A percentile compares a stretch with the other conserved stretches of the same genome.
Conservation (phyloP, 257 asterid species). For the Solanum microdontum region DNA sequence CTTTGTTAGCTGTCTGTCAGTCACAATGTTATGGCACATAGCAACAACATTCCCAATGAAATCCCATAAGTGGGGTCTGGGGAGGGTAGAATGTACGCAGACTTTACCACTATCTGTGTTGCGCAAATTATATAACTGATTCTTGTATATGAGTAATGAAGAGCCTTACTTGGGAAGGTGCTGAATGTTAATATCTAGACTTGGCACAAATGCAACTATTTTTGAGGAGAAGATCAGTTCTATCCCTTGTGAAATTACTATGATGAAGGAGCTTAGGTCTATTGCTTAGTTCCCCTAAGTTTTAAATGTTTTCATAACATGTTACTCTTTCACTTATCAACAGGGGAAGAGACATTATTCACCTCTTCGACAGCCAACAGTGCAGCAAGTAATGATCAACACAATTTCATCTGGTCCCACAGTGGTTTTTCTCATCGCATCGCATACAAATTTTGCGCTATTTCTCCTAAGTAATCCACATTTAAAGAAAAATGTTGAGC, state of each 20-base stretch:
- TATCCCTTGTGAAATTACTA: background rate
- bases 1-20: background rate
- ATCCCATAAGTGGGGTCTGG: background rate
- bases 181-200: background rate
- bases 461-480: conserved; percentile 67
- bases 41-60: background rate
- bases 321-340: background rate
- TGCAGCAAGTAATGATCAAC: conserved; percentile 63
- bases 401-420: conserved; percentile 64
- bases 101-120: background rate
- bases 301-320: background rate
- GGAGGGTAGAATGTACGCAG: background rate
- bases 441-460: conserved; percentile 50
- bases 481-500: conserved; percentile 57
- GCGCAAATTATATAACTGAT: background rate
- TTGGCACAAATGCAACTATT: background rate
- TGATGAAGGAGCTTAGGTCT: background rate
- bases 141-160: background rate
- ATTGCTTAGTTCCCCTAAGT: background rate
- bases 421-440: conserved; percentile 45
- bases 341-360: conserved; percentile 64
- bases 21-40: background rate
- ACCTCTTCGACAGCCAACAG: conserved; percentile 71
- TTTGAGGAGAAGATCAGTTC: background rate
- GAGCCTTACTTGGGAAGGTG: background rate